Conservation (phyloP, 2,329 filamentous ascomycete genomes). For the Fusarium transvaalense region DNA sequence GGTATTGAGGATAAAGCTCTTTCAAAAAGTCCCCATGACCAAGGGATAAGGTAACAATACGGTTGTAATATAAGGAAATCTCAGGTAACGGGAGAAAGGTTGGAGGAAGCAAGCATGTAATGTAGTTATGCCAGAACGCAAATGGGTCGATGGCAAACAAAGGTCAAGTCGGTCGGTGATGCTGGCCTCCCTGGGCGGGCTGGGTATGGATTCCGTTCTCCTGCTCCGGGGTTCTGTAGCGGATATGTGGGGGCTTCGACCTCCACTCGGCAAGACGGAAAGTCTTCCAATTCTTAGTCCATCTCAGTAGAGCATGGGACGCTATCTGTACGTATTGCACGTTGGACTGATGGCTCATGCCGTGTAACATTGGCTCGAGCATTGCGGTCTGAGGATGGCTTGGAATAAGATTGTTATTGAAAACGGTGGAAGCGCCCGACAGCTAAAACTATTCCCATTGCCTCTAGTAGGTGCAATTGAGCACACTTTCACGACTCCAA, state of each 20-base stretch:
- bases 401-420: not conserved
- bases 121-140: constrained; percentile 38
- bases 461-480: not conserved
- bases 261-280: constrained; percentile 34
- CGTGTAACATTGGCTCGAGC: constrained; percentile 11
- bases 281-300: constrained; percentile 19
- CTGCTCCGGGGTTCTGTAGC: constrained; percentile 34
- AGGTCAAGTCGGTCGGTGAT: constrained; percentile 46
- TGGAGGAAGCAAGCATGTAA: constrained; percentile 18
- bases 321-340: not conserved
- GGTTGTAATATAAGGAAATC: constrained; percentile 27
- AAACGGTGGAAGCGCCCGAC: constrained; percentile 3
- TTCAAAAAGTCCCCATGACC: constrained; percentile 43
- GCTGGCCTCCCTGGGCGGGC: constrained; percentile 44
- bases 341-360: constrained; percentile 15
- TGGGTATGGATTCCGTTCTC: constrained; percentile 41
- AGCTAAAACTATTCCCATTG: too few relatives aligned
- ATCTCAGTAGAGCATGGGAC: not conserved
- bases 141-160: constrained; percentile 48
- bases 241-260: constrained; percentile 32
- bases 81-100: constrained; percentile 7
- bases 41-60: constrained; percentile 4
- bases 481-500: too few relatives aligned
- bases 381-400: not conserved
- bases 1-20: constrained; percentile 34